Percentiles rank a stretch among this genome's conserved stretches.
Evolutionary conservation across 768 basidiomycete genomes (phyloP).

Genomic region (Termitomyces sp.): DNA sequence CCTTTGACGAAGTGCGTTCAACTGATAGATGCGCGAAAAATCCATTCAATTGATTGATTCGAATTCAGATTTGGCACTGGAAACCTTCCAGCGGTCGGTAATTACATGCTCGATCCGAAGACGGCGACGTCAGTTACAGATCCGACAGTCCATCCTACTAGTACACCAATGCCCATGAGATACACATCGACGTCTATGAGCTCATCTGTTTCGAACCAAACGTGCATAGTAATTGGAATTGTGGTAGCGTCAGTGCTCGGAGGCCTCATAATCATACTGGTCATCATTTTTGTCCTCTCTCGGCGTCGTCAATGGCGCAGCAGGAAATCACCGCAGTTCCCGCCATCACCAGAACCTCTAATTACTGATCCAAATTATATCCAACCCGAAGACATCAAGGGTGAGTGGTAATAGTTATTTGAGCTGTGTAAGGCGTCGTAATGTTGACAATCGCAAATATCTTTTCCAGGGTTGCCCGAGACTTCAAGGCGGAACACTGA

Average conservation of each 20-base stretch:
- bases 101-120: no score
- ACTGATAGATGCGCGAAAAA: no score
- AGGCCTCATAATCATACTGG: not conserved
- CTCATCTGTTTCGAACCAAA: not conserved
- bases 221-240: not conserved
- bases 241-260: not conserved
- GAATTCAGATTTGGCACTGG: not conserved
- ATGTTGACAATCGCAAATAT: no score
- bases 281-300: not conserved
- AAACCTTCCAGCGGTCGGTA: not conserved
- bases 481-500: no score
- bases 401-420: not conserved
- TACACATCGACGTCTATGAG: not conserved
- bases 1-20: not conserved
- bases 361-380: not conserved
- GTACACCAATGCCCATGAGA: not conserved
- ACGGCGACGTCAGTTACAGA: not conserved
- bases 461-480: no score
- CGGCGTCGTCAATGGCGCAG: not conserved
- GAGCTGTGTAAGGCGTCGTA: not conserved
- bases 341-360: no score
- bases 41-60: not conserved
- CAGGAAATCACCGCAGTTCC: not conserved
- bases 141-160: not conserved
- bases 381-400: not conserved